phyloP scores from a whole-genome alignment of 305 asterid species.

The Solanum hybrid region DNA sequence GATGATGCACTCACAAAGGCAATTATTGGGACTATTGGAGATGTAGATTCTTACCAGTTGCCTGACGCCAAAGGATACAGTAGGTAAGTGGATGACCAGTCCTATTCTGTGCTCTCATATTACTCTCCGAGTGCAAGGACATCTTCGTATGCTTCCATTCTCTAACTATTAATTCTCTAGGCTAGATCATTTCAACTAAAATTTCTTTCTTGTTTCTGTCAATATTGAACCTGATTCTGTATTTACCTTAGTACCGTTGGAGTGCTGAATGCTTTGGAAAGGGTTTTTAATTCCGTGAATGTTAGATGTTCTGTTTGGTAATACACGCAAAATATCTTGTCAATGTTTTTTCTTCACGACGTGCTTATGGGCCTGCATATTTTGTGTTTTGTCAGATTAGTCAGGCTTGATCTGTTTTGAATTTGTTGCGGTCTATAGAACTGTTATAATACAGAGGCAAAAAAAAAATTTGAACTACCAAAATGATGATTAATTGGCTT shows the following conservation, averaged over 20 bases:
- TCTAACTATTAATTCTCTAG: background rate
- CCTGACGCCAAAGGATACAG: slow-evolving; percentile 98
- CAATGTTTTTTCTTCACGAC: background rate
- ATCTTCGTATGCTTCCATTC: background rate
- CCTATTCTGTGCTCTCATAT: background rate
- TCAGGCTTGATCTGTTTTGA: background rate
- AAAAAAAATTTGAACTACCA: background rate
- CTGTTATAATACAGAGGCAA: background rate
- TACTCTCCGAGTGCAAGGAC: background rate
- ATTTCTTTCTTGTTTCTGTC: background rate
- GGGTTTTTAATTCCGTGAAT: background rate
- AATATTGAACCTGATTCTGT: background rate
- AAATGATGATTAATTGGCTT: background rate
- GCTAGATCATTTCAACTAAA: background rate
- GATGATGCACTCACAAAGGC: slow-evolving; percentile 91
- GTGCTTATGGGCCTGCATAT: background rate
- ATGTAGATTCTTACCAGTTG: slow-evolving; percentile 85
- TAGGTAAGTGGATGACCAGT: slow-evolving; percentile 38
- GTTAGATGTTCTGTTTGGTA: background rate
- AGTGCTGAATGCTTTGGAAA: background rate
- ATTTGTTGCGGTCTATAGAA: background rate
- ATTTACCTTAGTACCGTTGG: background rate
- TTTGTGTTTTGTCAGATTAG: background rate
- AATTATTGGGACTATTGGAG: slow-evolving; percentile 96
- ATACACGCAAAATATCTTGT: background rate